Evolutionary conservation across 2,329 filamentous ascomycete species (phyloP), one percentile per base, ranked within the genome.

Genomic region (Ceratocystis cubensis): DNA sequence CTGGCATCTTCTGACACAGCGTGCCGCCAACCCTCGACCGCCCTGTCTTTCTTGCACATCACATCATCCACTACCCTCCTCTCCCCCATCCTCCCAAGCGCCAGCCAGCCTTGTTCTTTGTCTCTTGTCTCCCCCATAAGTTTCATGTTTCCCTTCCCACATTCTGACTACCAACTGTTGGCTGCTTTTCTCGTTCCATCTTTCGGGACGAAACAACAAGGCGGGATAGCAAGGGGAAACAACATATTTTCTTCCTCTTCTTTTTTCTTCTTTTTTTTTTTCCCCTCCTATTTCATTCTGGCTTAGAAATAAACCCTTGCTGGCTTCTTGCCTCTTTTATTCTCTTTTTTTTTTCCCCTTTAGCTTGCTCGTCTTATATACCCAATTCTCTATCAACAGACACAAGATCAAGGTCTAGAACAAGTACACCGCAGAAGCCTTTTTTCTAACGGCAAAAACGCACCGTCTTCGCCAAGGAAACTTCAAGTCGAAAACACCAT

Each of bases 121-220:
- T 53, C 20, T 53, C 17, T 33, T 57, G 53, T 37, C 53, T 59
- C 53, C 53, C 22, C 53, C 53, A 59, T 15, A 59, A 59, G 53
- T 59, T 59, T 59, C 53, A 59, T 59, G 53, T 59, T 59, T 33
- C 53, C 25, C 53, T 59, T 59, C 33, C 25, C 53, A n/a, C 53
- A 59, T 59, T 59, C 28, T 37, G 28, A 8, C 37, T 33, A 17
- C 5, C 8, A 8, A 59, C 53, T 33, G 37, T 59, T 33, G 53
- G 53, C 28, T 41, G 37, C 37, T 41, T 33, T 37, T 30, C 28
- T 30, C 25, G 25, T 59, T 59, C 53, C 25, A 33, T 17, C 53
- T 59, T 59, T 59, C 28, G 53, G 53, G 28, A 59, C 53, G 53
- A 59, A 59, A 59, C 53, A 59, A 59, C 53, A 59, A 59, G 33